Percentiles rank a stretch among this genome's conserved stretches.
Evolutionary conservation across 2,329 filamentous ascomycete species (phyloP).

Genomic region (Diaporthe capsici): DNA sequence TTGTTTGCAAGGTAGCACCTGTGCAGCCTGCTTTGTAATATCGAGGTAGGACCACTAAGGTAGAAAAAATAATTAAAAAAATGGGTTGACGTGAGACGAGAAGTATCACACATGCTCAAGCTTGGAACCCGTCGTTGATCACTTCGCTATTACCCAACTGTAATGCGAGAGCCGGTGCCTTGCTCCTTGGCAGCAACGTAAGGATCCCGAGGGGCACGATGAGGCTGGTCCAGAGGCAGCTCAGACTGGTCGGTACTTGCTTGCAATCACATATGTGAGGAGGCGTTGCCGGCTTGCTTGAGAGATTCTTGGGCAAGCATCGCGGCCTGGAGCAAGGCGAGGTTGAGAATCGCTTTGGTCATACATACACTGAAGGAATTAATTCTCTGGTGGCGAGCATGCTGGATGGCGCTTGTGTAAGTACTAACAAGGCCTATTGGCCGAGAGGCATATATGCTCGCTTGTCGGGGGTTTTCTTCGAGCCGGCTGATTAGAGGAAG

Average conservation of each 20-base stretch:
- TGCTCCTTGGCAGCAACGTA: slow-evolving; percentile 84
- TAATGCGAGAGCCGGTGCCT: slow-evolving; percentile 63
- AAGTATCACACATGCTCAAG: not conserved
- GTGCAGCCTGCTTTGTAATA: not conserved
- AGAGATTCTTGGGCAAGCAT: not conserved
- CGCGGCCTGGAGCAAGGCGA: not conserved
- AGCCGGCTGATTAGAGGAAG: not conserved
- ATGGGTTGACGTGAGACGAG: slow-evolving; percentile 21
- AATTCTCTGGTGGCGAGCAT: not conserved
- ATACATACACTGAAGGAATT: not conserved
- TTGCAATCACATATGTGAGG: not conserved
- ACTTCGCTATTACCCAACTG: slow-evolving; percentile 17
- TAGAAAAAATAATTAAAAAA: not conserved
- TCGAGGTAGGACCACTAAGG: not conserved
- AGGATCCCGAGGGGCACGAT: slow-evolving; percentile 79
- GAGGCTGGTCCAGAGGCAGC: slow-evolving; percentile 68
- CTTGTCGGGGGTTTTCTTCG: not conserved
- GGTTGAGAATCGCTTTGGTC: not conserved
- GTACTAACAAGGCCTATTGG: not conserved
- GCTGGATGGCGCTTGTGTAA: not conserved
- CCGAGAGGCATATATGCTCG: not conserved
- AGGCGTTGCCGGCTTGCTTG: not conserved
- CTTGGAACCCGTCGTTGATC: not conserved
- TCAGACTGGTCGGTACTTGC: slow-evolving; percentile 46
- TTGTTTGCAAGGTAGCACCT: not conserved